Base-by-base conservation (phyloP, 345 rosid genomes). In the Corchorus capsularis region DNA sequence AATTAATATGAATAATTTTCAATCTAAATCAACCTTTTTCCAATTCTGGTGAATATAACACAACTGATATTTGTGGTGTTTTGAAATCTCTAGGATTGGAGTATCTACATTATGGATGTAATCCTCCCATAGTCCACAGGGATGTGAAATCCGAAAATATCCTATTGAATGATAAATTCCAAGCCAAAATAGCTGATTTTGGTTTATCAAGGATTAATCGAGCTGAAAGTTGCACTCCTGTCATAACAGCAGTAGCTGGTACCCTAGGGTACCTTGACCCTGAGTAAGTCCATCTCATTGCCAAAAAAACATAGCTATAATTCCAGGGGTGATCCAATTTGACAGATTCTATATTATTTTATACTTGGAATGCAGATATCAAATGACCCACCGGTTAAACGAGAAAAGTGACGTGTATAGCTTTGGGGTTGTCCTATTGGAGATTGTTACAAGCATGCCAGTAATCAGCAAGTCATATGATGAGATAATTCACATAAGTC, bases 391-490 rank as follows among this genome's bases (percentile, higher is more conserved):
- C 41, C 79, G 84, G 77, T 62, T 90, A 20, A 87, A 78, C 1
- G 79, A 82, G 83, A 89, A 84, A 64, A 90, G 88, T 49, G 91
- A 89, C 74, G 87, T 90, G n/a, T 90, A 85, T 72, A 86, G 90
- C 78, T 90, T 86, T 19, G 90, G 92, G 19, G 85, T 90, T 59
- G 81, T 88, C 43, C 80, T 90, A 0, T 71, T 90, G 15, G 90
- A 88, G 85, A 62, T 90, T 60, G 78, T 89, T 64, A 89, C 91
- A 1, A 83, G 88, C 65, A 76, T 22, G 35, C 81, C 87, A 0
- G 89, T 83, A 27, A 70, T 86, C 50, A 80, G 63, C n/a, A 77
- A 63, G 74, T 77, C 56, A 22, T 64, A 73, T 13, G 82, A 79
- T n/a, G 64, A 56, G 69, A 8, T 41, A 11, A 65, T 77, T 13